phyloP scores from a whole-genome alignment of 305 asterid genomes.

The Plantago rigida region DNA sequence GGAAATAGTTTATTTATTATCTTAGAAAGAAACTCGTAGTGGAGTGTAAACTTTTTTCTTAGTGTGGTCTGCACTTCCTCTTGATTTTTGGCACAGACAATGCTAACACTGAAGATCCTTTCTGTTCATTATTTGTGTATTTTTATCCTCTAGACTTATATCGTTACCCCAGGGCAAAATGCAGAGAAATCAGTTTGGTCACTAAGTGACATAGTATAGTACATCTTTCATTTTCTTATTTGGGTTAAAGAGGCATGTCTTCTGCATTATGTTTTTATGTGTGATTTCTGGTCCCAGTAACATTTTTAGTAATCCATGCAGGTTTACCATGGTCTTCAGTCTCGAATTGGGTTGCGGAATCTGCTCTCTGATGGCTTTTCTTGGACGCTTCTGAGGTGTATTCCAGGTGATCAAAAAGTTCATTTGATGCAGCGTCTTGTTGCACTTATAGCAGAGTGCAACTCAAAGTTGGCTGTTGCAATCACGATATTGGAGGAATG shows the following conservation, averaged over 20 bases:
- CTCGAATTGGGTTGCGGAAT: slow-evolving; percentile 59
- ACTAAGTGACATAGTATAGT: no score
- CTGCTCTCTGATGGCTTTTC: slow-evolving; percentile 54
- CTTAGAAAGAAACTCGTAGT: no score
- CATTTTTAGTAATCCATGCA: slow-evolving; percentile 31
- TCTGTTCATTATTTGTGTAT: no score
- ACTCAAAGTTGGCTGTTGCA: slow-evolving; percentile 83
- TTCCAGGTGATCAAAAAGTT: slow-evolving; percentile 62
- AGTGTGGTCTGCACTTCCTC: no score
- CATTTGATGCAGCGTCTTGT: slow-evolving; percentile 48
- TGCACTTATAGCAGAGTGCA: slow-evolving; percentile 83
- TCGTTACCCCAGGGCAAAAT: no score
- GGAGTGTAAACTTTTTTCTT: no score
- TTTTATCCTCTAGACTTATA: no score
- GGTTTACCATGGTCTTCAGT: slow-evolving; percentile 68
- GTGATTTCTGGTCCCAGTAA: neutral
- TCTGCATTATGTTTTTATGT: neutral
- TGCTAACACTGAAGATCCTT: no score
- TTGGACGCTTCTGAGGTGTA: slow-evolving; percentile 80
- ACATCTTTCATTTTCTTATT: no score
- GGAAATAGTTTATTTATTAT: no score
- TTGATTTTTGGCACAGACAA: no score
- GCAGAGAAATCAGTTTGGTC: no score
- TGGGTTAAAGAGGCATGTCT: neutral
- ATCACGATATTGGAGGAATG: slow-evolving; percentile 89